phyloP scores from a whole-genome alignment of 2,329 filamentous ascomycete species.

The Beauveria pseudobassiana region DNA sequence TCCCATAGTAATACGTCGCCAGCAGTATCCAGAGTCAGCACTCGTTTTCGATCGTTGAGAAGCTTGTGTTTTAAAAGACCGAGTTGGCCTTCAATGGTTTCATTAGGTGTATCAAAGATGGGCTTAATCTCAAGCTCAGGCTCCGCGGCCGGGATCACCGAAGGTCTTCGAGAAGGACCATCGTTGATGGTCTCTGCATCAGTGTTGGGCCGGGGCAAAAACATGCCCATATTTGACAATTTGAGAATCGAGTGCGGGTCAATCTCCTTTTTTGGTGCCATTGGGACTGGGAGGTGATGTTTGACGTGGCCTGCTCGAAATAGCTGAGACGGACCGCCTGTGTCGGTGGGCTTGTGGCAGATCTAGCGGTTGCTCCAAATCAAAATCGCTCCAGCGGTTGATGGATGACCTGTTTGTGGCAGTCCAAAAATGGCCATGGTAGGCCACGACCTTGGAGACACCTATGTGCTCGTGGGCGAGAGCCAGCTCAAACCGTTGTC shows the following conservation, averaged over 20 bases:
- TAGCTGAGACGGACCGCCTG: conserved; percentile 38
- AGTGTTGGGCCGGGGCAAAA: conserved; percentile 51
- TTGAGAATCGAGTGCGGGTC: conserved; percentile 70
- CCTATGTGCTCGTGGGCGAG: conserved; percentile 86
- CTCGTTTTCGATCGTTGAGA: conserved; percentile 81
- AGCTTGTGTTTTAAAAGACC: conserved; percentile 89
- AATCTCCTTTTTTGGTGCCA: conserved; percentile 54
- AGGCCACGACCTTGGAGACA: conserved; percentile 59
- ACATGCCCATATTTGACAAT: conserved; percentile 75
- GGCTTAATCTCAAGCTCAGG: conserved; percentile 41
- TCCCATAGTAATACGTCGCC: conserved; percentile 96
- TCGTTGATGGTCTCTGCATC: conserved; percentile 50
- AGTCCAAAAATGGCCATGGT: conserved; percentile 78
- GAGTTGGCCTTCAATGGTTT: conserved; percentile 90
- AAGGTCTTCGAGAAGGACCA: conserved; percentile 33
- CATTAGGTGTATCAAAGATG: conserved; percentile 60
- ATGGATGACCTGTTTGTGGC: conserved; percentile 86
- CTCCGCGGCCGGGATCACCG: conserved; percentile 23
- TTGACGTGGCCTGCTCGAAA: conserved; percentile 28
- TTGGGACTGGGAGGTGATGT: conserved; percentile 25
- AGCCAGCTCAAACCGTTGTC: conserved; percentile 89
- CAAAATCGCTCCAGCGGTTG: conserved; percentile 83
- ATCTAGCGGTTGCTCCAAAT: conserved; percentile 66
- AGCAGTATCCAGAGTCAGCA: conserved; percentile 87
- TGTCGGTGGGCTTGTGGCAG: conserved; percentile 48